Evolutionary conservation across 2,329 filamentous ascomycete genomes (phyloP).

Genomic region (Fusarium sarcochroum): DNA sequence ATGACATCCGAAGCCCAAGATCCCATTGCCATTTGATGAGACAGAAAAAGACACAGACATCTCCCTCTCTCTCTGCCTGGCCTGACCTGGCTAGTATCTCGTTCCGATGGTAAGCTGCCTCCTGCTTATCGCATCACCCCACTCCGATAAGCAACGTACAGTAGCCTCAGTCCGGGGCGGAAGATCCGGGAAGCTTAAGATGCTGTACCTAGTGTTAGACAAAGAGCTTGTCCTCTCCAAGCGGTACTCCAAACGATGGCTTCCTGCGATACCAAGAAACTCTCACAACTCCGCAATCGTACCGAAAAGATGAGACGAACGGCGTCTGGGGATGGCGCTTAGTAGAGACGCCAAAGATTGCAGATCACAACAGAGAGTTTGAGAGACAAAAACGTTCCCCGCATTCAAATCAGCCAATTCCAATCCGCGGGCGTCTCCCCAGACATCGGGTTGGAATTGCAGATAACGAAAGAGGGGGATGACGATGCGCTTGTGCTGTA

Average conservation of each 20-base stretch:
- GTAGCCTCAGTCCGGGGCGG: slow-evolving; percentile 39
- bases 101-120: slow-evolving; percentile 30
- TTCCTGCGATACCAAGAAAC: background rate
- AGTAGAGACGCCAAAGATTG: slow-evolving; percentile 1
- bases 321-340: slow-evolving; percentile 31
- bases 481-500: slow-evolving; percentile 14
- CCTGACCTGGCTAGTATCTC: slow-evolving; percentile 12
- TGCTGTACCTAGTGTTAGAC: slow-evolving; percentile 3
- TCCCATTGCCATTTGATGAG: slow-evolving; percentile 8
- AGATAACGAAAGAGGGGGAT: slow-evolving; percentile 21
- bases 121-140: slow-evolving; percentile 26
- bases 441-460: slow-evolving; percentile 11
- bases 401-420: slow-evolving; percentile 36
- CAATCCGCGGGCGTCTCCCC: slow-evolving; percentile 16
- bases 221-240: background rate
- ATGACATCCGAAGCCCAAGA: slow-evolving; percentile 27
- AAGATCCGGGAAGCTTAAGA: slow-evolving; percentile 45
- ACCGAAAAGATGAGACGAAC: slow-evolving; percentile 27
- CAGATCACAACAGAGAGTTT: slow-evolving; percentile 16
- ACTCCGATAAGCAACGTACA: slow-evolving; percentile 22
- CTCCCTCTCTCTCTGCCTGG: background rate
- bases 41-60: slow-evolving; percentile 7
- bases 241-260: slow-evolving; percentile 4
- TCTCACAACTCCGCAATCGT: slow-evolving; percentile 9
- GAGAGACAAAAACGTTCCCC: slow-evolving; percentile 16